These are phyloP conservation scores for Singerocomus inundabilis DNA, from an alignment of 1,284 basidiomycete species.

Conservation along the genomic window DNA sequence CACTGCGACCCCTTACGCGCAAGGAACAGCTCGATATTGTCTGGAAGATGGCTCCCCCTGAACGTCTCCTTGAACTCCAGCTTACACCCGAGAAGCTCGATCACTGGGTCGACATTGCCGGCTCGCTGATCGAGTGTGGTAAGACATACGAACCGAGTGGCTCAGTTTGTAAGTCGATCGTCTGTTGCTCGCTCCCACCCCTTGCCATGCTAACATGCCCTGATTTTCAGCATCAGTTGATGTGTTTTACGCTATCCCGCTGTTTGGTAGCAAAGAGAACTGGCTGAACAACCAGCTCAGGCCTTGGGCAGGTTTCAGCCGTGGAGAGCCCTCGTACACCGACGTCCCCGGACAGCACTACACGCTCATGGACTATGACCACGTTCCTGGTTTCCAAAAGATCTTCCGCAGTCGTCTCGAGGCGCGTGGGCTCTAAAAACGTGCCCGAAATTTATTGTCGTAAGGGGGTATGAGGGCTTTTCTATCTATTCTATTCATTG, in stretches of 20 bases:
- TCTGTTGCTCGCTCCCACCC: background rate
- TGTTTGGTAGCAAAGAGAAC: conserved; percentile 32
- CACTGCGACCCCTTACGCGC: conserved; percentile 19
- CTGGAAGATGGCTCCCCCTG: conserved; percentile 32
- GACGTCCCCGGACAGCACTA: conserved; percentile 35
- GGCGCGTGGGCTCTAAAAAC: conserved; percentile 25
- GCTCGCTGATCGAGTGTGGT: conserved; percentile 33
- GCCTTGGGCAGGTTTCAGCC: conserved; percentile 30
- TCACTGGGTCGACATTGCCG: conserved; percentile 34
- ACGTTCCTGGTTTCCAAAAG: conserved; percentile 34
- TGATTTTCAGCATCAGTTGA: conserved; percentile 19
- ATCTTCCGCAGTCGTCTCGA: conserved; percentile 32
- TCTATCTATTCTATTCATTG: too few relatives aligned
- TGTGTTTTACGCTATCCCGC: conserved; percentile 33
- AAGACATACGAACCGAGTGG: conserved; percentile 27
- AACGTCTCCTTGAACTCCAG: conserved; percentile 33
- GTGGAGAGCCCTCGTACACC: conserved; percentile 25
- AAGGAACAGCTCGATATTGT: conserved; percentile 28
- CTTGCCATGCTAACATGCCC: background rate
- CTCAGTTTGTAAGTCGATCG: conserved; percentile 26
- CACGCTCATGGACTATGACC: conserved; percentile 36
- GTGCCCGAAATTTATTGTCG: background rate
- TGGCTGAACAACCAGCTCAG: conserved; percentile 37
- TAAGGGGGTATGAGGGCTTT: background rate
- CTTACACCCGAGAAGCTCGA: conserved; percentile 28